phyloP scores from a whole-genome alignment of 169 alveolate genomes.

The Cryptosporidium ryanae region DNA sequence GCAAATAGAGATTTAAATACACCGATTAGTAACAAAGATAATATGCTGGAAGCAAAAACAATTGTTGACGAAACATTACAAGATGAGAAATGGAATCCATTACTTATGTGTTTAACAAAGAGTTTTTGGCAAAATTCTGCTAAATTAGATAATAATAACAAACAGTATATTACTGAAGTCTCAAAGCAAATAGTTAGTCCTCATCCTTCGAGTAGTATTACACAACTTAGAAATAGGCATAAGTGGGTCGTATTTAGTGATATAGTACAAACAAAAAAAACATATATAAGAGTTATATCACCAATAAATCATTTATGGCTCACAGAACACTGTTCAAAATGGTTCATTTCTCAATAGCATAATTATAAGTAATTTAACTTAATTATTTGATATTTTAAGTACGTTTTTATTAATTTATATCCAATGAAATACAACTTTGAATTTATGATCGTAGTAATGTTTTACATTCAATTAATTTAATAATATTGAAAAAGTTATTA shows the following conservation, averaged over 20 bases:
- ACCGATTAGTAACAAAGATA: not conserved
- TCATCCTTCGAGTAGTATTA: slow-evolving; percentile 85
- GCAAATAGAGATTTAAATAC: not conserved
- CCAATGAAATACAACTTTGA: not conserved
- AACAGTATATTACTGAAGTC: slow-evolving; percentile 73
- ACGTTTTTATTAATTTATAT: not conserved
- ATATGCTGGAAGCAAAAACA: not conserved
- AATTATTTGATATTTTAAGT: not conserved
- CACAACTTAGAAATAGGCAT: slow-evolving; percentile 77
- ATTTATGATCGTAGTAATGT: not conserved
- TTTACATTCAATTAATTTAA: no score
- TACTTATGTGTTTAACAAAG: slow-evolving; percentile 79
- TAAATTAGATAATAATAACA: slow-evolving; percentile 56
- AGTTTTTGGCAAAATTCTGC: slow-evolving; percentile 82
- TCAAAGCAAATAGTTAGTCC: slow-evolving; percentile 76
- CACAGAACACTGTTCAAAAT: slow-evolving; percentile 44
- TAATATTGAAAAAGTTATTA: no score
- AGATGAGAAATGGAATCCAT: slow-evolving; percentile 65
- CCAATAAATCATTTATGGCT: slow-evolving; percentile 78
- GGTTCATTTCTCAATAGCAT: slow-evolving; percentile 31
- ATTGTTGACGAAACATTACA: not conserved
- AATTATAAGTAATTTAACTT: not conserved
- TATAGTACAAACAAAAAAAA: slow-evolving; percentile 87
- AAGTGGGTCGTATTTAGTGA: slow-evolving; percentile 89
- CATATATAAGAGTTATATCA: slow-evolving; percentile 86